These are phyloP conservation scores for Mycena rebaudengoi DNA, from an alignment of 768 basidiomycete species.

Conservation along the genomic window DNA sequence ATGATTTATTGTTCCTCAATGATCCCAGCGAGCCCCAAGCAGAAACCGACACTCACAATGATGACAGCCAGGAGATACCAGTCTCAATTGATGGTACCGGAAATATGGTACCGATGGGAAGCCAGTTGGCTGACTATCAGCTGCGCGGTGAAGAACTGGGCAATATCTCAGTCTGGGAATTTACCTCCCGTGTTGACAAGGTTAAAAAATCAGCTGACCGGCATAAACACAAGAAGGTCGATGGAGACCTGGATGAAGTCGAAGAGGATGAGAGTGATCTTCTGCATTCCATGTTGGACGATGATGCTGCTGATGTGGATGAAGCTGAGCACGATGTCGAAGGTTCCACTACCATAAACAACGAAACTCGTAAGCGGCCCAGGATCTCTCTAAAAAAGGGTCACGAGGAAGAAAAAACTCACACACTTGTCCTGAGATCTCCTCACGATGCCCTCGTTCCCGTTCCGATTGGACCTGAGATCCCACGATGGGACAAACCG, in stretches of 20 bases:
- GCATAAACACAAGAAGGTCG: not conserved
- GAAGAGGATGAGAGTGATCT: not conserved
- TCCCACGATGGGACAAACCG: conserved; percentile 41
- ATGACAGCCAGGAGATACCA: not conserved
- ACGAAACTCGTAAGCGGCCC: not conserved
- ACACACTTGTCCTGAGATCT: conserved; percentile 20
- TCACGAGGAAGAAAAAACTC: conserved; percentile 16
- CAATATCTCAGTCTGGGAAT: conserved; percentile 40
- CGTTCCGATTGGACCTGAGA: conserved; percentile 42
- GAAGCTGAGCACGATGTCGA: not conserved
- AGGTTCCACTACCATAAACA: not conserved
- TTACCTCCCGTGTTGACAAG: conserved; percentile 32
- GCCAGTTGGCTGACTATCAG: conserved; percentile 38
- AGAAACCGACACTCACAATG: conserved; percentile 13
- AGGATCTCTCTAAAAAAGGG: not conserved
- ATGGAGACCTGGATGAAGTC: conserved; percentile 1
- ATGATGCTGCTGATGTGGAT: conserved; percentile 13
- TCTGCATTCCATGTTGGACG: not conserved
- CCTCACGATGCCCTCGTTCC: conserved; percentile 31
- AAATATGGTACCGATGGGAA: conserved; percentile 14
- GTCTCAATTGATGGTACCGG: conserved; percentile 13
- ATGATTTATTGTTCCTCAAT: not conserved
- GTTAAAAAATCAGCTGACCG: conserved; percentile 1
- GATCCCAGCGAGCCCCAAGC: not conserved
- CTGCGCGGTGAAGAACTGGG: conserved; percentile 20